phyloP scores from a whole-genome alignment of 1,139 yeast species.

The Magnusiomyces tetraspermus region DNA sequence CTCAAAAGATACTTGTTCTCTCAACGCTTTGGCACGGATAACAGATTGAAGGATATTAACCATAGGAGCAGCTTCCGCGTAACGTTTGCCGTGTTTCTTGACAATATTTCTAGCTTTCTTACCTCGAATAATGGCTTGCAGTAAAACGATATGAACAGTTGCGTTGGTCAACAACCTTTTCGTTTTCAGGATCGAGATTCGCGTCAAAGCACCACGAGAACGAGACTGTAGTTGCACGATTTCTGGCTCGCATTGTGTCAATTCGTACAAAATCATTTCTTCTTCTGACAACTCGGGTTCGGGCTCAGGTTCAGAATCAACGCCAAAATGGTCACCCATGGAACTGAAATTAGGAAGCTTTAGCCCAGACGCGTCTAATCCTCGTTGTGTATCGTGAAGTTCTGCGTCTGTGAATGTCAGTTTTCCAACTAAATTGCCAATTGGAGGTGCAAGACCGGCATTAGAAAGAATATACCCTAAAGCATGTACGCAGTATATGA shows the following conservation, averaged over 20 bases:
- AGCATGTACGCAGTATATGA: conserved; percentile 88
- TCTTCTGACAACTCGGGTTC: conserved; percentile 25
- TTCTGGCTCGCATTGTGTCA: conserved; percentile 28
- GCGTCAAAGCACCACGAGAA: conserved; percentile 25
- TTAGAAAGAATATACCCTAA: conserved; percentile 59
- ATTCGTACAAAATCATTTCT: conserved; percentile 29
- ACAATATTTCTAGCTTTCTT: conserved; percentile 24
- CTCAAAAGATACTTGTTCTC: conserved; percentile 26
- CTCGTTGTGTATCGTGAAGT: conserved; percentile 55
- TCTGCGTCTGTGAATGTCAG: conserved; percentile 59
- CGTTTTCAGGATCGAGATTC: conserved; percentile 17
- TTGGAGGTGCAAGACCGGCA: conserved; percentile 48
- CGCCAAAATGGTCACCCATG: conserved; percentile 32
- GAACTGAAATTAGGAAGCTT: conserved; percentile 36
- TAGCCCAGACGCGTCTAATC: conserved; percentile 42
- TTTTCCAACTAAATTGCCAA: conserved; percentile 56
- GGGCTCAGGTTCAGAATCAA: conserved; percentile 16
- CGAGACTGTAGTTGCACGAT: conserved; percentile 44
- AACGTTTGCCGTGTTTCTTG: neutral
- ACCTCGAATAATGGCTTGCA: conserved; percentile 31
- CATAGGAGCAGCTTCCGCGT: conserved; percentile 43
- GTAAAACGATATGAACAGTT: conserved; percentile 8
- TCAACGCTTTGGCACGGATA: conserved; percentile 57
- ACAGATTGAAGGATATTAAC: conserved; percentile 69
- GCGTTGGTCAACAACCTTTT: conserved; percentile 17